Conservation (phyloP, 768 basidiomycete genomes). For the Lactifluus echinatus region DNA sequence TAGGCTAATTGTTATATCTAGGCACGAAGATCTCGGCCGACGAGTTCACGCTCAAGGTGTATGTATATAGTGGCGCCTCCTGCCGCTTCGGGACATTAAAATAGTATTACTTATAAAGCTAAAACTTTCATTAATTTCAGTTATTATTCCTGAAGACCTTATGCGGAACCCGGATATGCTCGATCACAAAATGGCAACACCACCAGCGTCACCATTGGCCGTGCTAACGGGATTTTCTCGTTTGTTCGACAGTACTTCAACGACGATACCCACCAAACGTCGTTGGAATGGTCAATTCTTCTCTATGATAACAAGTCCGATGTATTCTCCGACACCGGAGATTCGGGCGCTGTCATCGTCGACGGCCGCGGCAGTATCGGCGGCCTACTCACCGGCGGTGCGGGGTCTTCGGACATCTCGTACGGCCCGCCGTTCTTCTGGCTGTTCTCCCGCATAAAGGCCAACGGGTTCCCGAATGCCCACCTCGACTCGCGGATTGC, state of each 20-base stretch:
- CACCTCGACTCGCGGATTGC: too few relatives aligned
- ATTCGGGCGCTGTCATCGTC: too few relatives aligned
- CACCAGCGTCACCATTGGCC: conserved; percentile 22
- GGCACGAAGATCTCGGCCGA: neutral
- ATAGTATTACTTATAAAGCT: too few relatives aligned
- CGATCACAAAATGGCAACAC: conserved; percentile 25
- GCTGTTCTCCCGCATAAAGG: too few relatives aligned
- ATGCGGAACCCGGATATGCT: conserved; percentile 25
- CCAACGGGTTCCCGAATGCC: too few relatives aligned
- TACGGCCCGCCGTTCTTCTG: too few relatives aligned
- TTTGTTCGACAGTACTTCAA: neutral
- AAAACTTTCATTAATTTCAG: too few relatives aligned
- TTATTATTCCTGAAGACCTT: conserved; percentile 26
- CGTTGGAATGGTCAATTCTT: conserved; percentile 21
- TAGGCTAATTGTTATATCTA: conserved; percentile 8
- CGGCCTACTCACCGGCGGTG: too few relatives aligned
- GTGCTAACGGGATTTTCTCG: neutral
- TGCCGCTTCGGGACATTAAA: conserved; percentile 24
- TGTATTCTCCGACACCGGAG: too few relatives aligned
- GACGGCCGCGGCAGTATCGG: too few relatives aligned
- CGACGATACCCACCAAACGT: neutral
- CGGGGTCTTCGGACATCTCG: too few relatives aligned
- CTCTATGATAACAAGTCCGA: too few relatives aligned
- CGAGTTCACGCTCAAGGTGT: neutral
- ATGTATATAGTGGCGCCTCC: conserved; percentile 9